These are phyloP conservation scores for Micractinium sp. DNA, from an alignment of 139 green algal genomes.

Conservation along the genomic window DNA sequence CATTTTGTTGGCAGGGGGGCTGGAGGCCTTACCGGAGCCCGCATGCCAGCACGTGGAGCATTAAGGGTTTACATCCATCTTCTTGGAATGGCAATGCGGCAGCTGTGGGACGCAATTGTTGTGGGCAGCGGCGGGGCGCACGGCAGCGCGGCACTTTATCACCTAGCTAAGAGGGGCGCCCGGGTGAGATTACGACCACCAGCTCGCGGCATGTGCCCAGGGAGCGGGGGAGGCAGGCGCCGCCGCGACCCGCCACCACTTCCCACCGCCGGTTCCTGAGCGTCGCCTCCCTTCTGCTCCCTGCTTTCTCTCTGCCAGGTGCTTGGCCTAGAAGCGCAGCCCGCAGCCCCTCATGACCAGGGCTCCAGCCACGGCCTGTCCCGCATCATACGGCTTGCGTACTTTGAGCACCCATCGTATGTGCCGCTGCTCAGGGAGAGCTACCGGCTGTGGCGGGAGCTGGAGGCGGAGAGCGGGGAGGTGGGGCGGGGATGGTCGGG, in stretches of 20 bases:
- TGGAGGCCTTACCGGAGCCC: too few species aligned
- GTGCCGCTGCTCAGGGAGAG: slow-evolving; percentile 60
- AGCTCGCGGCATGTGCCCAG: too few species aligned
- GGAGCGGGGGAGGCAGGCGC: background rate
- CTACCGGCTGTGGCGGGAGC: slow-evolving; percentile 55
- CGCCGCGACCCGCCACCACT: background rate
- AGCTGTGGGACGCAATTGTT: slow-evolving; percentile 58
- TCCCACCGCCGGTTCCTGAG: too few species aligned
- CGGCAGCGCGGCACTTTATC: slow-evolving; percentile 60
- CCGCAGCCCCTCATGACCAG: slow-evolving; percentile 44
- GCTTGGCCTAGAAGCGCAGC: slow-evolving; percentile 65
- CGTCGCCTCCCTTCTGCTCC: background rate
- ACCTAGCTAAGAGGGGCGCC: slow-evolving; percentile 55
- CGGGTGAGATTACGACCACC: slow-evolving; percentile 43
- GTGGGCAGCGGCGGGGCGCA: slow-evolving; percentile 61
- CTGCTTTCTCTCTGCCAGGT: slow-evolving; percentile 40
- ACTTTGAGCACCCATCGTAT: slow-evolving; percentile 61
- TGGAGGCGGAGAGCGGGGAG: slow-evolving; percentile 55
- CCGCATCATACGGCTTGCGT: slow-evolving; percentile 69
- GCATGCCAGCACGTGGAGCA: too few species aligned
- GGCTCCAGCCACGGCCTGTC: slow-evolving; percentile 65
- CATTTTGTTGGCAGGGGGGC: too few species aligned
- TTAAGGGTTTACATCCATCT: too few species aligned
- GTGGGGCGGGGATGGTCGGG: background rate
- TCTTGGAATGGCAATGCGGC: too few species aligned